phyloP scores from a whole-genome alignment of 208 protist species.

The Leishmania turanica region DNA sequence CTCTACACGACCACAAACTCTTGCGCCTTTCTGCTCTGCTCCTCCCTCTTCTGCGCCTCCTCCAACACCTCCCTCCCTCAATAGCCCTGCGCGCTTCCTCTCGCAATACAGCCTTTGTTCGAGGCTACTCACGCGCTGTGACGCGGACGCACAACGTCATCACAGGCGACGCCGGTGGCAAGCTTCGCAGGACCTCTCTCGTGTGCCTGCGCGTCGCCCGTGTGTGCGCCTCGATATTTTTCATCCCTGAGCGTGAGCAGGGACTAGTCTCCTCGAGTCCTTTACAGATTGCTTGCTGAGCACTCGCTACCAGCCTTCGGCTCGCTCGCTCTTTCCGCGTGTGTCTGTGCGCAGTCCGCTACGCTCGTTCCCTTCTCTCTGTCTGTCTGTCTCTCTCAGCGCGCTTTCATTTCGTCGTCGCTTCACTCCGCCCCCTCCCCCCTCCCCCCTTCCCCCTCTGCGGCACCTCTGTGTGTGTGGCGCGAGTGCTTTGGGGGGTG shows the following conservation, averaged over 20 bases:
- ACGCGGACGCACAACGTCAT: neutral
- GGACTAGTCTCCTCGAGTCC: neutral
- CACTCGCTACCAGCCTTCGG: neutral
- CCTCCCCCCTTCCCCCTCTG: neutral
- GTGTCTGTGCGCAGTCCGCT: neutral
- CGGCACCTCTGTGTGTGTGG: neutral
- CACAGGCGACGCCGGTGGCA: neutral
- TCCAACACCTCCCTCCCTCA: neutral
- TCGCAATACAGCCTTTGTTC: neutral
- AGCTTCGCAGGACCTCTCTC: neutral
- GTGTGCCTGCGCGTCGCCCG: neutral
- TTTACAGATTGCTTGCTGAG: constrained; percentile 1
- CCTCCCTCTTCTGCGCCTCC: neutral
- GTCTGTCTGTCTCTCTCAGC: neutral
- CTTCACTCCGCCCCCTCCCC: neutral
- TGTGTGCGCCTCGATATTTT: neutral
- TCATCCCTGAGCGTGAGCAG: neutral
- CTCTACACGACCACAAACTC: neutral
- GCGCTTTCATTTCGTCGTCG: neutral
- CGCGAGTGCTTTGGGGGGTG: neutral
- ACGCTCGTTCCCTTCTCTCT: neutral
- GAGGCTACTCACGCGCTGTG: neutral
- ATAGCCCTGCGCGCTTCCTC: neutral
- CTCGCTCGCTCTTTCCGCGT: neutral
- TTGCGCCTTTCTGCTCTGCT: neutral